A percentile compares a stretch with the other conserved stretches of the same genome.
Conservation (phyloP, 1,139 yeast species). For the Pichia sp. region DNA sequence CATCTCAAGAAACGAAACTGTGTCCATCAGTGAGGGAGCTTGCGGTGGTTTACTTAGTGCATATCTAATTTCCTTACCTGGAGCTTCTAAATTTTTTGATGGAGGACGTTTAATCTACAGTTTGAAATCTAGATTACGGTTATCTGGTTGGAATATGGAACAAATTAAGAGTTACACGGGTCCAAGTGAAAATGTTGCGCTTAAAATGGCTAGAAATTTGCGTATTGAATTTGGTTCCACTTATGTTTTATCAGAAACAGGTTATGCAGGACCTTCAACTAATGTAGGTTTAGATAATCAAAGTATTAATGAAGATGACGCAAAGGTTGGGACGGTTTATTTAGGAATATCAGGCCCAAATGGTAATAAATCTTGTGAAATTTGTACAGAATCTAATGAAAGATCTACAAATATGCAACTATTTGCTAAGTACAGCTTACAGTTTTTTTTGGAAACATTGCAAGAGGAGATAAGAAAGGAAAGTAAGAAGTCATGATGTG, state of each 20-base stretch:
- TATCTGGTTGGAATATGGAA: constrained; percentile 70
- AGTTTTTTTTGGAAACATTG: constrained; percentile 46
- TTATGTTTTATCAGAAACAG: constrained; percentile 77
- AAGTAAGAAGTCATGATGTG: too few species aligned
- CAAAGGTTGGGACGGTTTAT: constrained; percentile 57
- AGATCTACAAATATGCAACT: constrained; percentile 65
- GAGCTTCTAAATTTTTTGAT: constrained; percentile 76
- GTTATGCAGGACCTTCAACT: constrained; percentile 75
- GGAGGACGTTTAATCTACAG: constrained; percentile 82
- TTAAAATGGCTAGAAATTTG: constrained; percentile 70
- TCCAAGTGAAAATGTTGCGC: constrained; percentile 71
- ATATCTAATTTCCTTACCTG: constrained; percentile 73
- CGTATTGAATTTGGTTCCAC: constrained; percentile 78
- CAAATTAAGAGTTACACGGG: constrained; percentile 73
- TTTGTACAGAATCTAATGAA: constrained; percentile 41
- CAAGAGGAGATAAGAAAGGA: too few species aligned
- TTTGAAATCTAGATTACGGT: constrained; percentile 62
- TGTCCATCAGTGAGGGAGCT: constrained; percentile 81
- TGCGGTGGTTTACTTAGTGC: constrained; percentile 86
- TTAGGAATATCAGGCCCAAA: constrained; percentile 67
- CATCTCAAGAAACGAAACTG: constrained; percentile 48
- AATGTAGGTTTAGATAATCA: constrained; percentile 29
- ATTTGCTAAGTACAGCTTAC: constrained; percentile 64
- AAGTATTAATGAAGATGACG: constrained; percentile 28
- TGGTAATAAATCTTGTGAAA: constrained; percentile 47